Percentiles rank a stretch among this genome's conserved stretches.
Conservation (phyloP, 108 stramenopile species). For the Parietichytrium sp. region DNA sequence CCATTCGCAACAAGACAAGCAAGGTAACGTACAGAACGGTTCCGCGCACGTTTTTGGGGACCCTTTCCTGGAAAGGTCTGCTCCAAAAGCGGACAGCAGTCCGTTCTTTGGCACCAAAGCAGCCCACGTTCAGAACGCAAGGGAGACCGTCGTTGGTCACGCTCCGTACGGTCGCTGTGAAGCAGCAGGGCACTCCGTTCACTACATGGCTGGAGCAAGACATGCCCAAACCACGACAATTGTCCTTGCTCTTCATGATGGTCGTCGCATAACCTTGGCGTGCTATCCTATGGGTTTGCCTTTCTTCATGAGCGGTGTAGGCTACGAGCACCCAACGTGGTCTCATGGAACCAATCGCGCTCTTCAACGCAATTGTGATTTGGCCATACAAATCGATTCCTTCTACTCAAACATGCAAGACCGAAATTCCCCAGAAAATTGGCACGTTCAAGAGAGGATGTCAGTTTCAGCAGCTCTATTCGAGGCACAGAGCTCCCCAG, state of each 20-base stretch:
- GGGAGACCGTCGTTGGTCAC: too few species aligned
- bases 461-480: not conserved
- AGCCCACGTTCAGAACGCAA: too few species aligned
- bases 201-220: not conserved
- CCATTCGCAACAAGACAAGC: not conserved
- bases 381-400: not conserved
- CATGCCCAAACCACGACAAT: not conserved
- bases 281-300: not conserved
- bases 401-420: not conserved
- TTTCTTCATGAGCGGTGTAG: conserved; percentile 31
- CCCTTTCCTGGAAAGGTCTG: too few species aligned
- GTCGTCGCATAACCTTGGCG: not conserved
- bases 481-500: not conserved
- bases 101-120: too few species aligned
- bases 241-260: conserved; percentile 1
- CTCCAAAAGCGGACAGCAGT: too few species aligned
- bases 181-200: not conserved
- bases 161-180: conserved; percentile 14
- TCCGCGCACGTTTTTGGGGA: conserved; percentile 18
- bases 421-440: not conserved
- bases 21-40: not conserved
- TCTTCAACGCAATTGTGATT: too few species aligned
- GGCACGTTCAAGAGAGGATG: not conserved
- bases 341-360: not conserved
- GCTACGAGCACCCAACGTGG: not conserved